Evolutionary conservation across 2,329 filamentous ascomycete genomes (phyloP).

Genomic region (Chaetomium olivaceum): DNA sequence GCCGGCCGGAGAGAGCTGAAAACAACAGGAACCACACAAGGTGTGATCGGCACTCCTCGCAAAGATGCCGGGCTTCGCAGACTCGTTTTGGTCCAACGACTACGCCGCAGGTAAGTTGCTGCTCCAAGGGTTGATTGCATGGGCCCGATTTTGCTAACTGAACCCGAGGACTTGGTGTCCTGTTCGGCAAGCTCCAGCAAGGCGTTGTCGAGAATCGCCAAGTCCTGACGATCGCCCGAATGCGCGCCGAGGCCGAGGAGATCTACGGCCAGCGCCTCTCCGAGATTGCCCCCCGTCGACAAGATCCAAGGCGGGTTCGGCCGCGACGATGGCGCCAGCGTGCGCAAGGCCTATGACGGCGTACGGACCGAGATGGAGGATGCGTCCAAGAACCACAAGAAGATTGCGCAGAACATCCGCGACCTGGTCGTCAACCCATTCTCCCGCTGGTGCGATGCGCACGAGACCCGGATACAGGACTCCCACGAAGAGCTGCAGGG

Average conservation of each 20-base stretch:
- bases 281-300: conserved; percentile 82
- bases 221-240: conserved; percentile 82
- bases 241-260: conserved; percentile 96
- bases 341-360: conserved; percentile 95
- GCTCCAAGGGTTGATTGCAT: not conserved
- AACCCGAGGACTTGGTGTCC: conserved; percentile 72
- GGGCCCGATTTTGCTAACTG: conserved; percentile 25
- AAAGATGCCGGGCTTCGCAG: conserved; percentile 83
- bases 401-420: conserved; percentile 94
- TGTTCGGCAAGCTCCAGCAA: conserved; percentile 96
- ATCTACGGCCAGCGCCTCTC: conserved; percentile 76
- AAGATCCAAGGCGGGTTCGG: conserved; percentile 80
- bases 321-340: conserved; percentile 91
- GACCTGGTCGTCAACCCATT: conserved; percentile 95
- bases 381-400: conserved; percentile 84
- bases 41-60: conserved; percentile 28
- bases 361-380: conserved; percentile 91
- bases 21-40: not conserved
- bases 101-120: conserved; percentile 78
- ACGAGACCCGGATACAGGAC: conserved; percentile 85
- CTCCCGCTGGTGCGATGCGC: conserved; percentile 92
- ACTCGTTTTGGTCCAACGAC: conserved; percentile 97
- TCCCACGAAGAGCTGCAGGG: conserved; percentile 92
- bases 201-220: conserved; percentile 95
- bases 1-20: not conserved